phyloP scores from a whole-genome alignment of 2,329 filamentous ascomycete species.

The Penicillium decumbens region DNA sequence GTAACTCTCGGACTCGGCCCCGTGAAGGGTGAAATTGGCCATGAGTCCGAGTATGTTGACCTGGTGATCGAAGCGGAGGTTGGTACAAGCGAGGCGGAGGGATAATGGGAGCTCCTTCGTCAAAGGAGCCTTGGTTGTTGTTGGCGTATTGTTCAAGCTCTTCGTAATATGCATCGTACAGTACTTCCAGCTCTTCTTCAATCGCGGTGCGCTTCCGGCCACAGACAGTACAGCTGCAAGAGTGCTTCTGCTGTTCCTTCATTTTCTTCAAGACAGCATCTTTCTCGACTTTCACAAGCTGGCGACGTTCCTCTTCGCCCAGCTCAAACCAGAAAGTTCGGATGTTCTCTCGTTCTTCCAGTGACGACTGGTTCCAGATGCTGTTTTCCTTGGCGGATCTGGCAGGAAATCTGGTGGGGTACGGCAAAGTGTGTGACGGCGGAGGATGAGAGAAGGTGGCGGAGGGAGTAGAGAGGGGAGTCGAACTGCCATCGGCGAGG shows the following conservation, averaged over 20 bases:
- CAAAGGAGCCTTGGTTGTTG: constrained; percentile 59
- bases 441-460: constrained; percentile 40
- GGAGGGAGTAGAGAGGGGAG: constrained; percentile 43
- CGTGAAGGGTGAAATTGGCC: constrained; percentile 63
- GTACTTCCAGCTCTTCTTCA: constrained; percentile 92
- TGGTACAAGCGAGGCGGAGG: constrained; percentile 60
- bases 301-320: constrained; percentile 90
- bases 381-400: constrained; percentile 63
- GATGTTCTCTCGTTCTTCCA: constrained; percentile 93
- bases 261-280: constrained; percentile 97
- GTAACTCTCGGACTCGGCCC: constrained; percentile 62
- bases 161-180: constrained; percentile 98
- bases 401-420: constrained; percentile 40
- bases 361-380: constrained; percentile 95
- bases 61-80: constrained; percentile 52
- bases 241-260: constrained; percentile 99
- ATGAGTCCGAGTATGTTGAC: constrained; percentile 54
- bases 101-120: constrained; percentile 65
- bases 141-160: constrained; percentile 97
- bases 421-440: constrained; percentile 43
- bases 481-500: constrained; percentile 37
- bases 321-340: constrained; percentile 97
- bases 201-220: constrained; percentile 94
- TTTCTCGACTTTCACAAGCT: constrained; percentile 95
- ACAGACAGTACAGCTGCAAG: constrained; percentile 95